Percentiles rank a stretch among this genome's conserved stretches.
These are phyloP conservation scores for Cyclotella sp. DNA, from an alignment of 108 stramenopile genomes.

Conservation along the genomic window DNA sequence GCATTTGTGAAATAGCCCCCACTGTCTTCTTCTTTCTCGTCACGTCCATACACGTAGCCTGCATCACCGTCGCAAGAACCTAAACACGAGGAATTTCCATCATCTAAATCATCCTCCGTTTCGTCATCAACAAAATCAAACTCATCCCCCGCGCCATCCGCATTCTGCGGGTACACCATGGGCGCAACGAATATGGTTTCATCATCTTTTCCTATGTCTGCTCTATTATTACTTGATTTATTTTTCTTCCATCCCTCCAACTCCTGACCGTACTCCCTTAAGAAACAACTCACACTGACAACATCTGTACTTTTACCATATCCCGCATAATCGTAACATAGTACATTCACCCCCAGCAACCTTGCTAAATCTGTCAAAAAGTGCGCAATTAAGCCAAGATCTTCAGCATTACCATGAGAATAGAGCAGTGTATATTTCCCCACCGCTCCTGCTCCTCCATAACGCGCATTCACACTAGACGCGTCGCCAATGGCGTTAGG, in stretches of 20 bases:
- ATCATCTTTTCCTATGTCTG: background rate
- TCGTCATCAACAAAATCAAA: constrained; percentile 28
- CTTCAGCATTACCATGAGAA: constrained; percentile 71
- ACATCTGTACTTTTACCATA: constrained; percentile 62
- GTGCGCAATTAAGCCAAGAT: constrained; percentile 53
- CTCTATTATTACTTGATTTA: background rate
- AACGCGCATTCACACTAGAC: background rate
- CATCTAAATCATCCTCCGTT: constrained; percentile 4
- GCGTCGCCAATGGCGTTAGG: background rate
- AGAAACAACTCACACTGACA: constrained; percentile 11
- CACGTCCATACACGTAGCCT: background rate
- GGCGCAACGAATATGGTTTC: constrained; percentile 37
- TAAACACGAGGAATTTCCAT: constrained; percentile 6
- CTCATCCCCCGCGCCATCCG: constrained; percentile 13
- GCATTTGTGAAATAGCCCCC: constrained; percentile 16
- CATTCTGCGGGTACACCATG: constrained; percentile 29
- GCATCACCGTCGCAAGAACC: constrained; percentile 10
- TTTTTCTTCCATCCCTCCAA: constrained; percentile 29
- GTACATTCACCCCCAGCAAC: constrained; percentile 71
- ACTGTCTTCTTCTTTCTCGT: constrained; percentile 13
- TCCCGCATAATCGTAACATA: constrained; percentile 88
- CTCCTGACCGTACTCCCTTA: constrained; percentile 19
- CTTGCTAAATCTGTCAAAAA: constrained; percentile 55
- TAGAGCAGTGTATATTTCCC: constrained; percentile 50
- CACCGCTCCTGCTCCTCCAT: background rate